Evolutionary conservation across 2,329 filamentous ascomycete genomes (phyloP).

Genomic region (Aspergillus ruber): DNA sequence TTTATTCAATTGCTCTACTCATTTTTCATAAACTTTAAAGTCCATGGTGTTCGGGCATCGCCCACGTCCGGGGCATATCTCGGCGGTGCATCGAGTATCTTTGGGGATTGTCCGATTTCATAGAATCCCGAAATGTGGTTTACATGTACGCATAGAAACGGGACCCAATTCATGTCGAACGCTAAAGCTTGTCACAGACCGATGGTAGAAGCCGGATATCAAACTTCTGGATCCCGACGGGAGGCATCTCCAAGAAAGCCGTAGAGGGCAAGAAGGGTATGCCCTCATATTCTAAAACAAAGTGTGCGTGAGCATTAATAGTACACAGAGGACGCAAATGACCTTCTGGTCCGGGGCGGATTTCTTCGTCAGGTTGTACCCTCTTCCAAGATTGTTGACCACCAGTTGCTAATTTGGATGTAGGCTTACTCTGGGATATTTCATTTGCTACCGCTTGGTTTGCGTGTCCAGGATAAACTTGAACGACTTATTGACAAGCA

Average conservation of each 20-base stretch:
- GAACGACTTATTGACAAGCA: conserved; percentile 80
- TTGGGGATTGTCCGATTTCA: conserved; percentile 10
- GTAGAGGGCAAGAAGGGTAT: conserved; percentile 43
- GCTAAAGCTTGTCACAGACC: conserved; percentile 31
- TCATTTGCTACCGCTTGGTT: conserved; percentile 80
- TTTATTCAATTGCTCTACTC: not conserved
- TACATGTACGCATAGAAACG: conserved; percentile 30
- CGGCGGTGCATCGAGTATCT: conserved; percentile 22
- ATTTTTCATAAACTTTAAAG: no score
- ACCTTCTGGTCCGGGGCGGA: conserved; percentile 62
- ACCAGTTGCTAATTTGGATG: not conserved
- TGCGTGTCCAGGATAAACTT: conserved; percentile 81
- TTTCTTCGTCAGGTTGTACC: conserved; percentile 62
- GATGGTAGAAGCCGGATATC: conserved; percentile 60
- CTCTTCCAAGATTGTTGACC: no score
- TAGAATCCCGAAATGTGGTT: conserved; percentile 16
- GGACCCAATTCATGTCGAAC: not conserved
- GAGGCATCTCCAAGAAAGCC: conserved; percentile 54
- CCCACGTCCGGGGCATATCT: conserved; percentile 17
- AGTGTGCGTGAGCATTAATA: conserved; percentile 23
- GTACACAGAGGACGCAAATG: conserved; percentile 52
- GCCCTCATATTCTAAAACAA: not conserved
- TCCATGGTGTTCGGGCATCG: conserved; percentile 25
- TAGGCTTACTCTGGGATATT: conserved; percentile 85
- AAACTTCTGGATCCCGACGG: conserved; percentile 71